These are phyloP conservation scores for Carex littledalei DNA, from an alignment of 176 grass and related monocot species.

Conservation along the genomic window DNA sequence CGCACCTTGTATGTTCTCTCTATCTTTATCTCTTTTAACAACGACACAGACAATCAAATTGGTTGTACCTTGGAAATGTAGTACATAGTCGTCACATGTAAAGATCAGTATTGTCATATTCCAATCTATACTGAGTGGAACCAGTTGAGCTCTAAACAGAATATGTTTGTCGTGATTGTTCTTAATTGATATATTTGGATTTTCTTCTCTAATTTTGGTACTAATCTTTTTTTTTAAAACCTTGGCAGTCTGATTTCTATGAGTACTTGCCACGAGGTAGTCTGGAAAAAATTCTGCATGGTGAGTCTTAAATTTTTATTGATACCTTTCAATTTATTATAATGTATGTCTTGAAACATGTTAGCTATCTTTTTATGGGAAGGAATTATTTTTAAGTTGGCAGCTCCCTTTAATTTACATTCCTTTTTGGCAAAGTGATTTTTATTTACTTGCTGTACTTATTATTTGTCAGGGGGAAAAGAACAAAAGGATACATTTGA, in stretches of 20 bases:
- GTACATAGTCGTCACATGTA: background rate
- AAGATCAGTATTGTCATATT: background rate
- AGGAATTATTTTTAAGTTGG: background rate
- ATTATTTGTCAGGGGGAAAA: conserved; percentile 46
- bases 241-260: conserved; percentile 46
- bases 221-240: background rate
- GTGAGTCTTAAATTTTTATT: conserved; percentile 35
- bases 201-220: background rate
- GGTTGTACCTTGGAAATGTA: background rate
- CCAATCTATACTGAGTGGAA: background rate
- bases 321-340: background rate
- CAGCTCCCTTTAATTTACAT: background rate
- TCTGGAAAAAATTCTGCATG: conserved; percentile 78
- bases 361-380: background rate
- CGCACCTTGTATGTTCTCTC: conserved; percentile 42
- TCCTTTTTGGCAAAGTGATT: background rate
- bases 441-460: background rate
- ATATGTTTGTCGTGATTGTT: background rate
- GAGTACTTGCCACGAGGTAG: conserved; percentile 75
- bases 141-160: background rate
- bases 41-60: background rate
- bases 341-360: too few species aligned
- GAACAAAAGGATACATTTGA: conserved; percentile 41
- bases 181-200: background rate
- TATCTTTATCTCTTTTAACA: background rate